A percentile compares a stretch with the other conserved stretches of the same genome.
These are phyloP conservation scores for Coemansia asiatica DNA, from an alignment of 192 early-diverging fungal genomes.

Conservation along the genomic window DNA sequence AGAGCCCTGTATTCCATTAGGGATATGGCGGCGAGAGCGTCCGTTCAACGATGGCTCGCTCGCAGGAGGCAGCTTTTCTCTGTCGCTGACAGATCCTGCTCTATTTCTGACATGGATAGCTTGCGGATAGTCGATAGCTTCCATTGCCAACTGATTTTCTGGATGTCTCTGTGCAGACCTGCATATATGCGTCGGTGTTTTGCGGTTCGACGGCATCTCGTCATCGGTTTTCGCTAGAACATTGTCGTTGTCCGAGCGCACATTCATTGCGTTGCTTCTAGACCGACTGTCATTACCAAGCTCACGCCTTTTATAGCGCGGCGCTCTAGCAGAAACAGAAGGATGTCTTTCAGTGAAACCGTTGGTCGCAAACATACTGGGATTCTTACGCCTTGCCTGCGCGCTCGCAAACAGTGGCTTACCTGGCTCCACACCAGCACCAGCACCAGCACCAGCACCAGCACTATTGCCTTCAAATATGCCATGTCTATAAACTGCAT, in stretches of 20 bases:
- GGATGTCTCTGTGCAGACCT: background rate
- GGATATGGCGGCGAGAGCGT: conserved; percentile 19
- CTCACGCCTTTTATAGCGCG: background rate
- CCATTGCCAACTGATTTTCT: background rate
- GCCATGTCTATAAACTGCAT: background rate
- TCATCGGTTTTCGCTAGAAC: conserved; percentile 31
- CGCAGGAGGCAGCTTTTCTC: conserved; percentile 13
- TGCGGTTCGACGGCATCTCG: conserved; percentile 10
- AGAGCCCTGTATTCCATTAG: conserved; percentile 12
- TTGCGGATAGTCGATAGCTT: background rate
- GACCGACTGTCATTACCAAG: background rate
- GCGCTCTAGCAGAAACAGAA: background rate
- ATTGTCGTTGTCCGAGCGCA: background rate
- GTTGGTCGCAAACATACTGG: background rate
- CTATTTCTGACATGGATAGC: background rate
- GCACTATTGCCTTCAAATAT: background rate
- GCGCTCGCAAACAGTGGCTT: background rate
- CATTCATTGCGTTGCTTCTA: background rate
- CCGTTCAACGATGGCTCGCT: conserved; percentile 36
- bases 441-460: no score
- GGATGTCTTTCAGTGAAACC: conserved; percentile 14
- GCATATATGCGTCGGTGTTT: conserved; percentile 14
- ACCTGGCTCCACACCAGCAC: background rate
- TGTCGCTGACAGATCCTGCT: background rate
- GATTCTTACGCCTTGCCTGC: background rate